Conservation (phyloP, 495 filamentous ascomycete genomes). For the Rhypophila decipiens region DNA sequence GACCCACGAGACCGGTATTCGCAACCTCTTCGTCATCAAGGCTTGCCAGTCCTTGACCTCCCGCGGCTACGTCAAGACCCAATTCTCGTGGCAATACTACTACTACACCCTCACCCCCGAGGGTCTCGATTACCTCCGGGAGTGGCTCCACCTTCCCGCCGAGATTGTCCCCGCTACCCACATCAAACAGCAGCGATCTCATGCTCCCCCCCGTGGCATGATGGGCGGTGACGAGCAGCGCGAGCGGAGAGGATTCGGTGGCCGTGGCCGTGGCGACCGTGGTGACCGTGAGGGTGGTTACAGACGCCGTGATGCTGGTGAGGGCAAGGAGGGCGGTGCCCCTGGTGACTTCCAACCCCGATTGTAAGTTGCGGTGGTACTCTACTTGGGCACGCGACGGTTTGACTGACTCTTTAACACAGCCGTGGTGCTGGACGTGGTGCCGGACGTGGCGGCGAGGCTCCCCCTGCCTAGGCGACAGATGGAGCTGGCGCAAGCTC, state of each 20-base stretch:
- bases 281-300: conserved; percentile 91
- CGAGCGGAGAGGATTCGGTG: conserved; percentile 59
- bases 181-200: conserved; percentile 99
- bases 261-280: conserved; percentile 57
- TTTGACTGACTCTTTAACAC: conserved; percentile 24
- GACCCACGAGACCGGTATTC: conserved; percentile 52
- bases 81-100: conserved; percentile 99
- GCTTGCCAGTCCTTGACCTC: conserved; percentile 95
- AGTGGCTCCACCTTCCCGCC: conserved; percentile 99
- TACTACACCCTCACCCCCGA: conserved; percentile 99
- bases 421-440: conserved; percentile 93
- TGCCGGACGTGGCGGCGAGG: conserved; percentile 51
- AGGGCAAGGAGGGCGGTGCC: conserved; percentile 91
- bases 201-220: conserved; percentile 97
- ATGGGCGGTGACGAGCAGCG: conserved; percentile 85
- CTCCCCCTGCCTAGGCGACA: conserved; percentile 59
- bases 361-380: conserved; percentile 53
- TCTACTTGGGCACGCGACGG: not conserved
- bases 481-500: conserved; percentile 7
- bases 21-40: conserved; percentile 99
- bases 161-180: conserved; percentile 99
- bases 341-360: conserved; percentile 91
- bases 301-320: conserved; percentile 78
- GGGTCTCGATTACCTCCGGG: conserved; percentile 99
- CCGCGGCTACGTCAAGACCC: conserved; percentile 97